These are phyloP conservation scores for Begonia fuchsioides DNA, from an alignment of 306 rosid species.

Conservation along the genomic window DNA sequence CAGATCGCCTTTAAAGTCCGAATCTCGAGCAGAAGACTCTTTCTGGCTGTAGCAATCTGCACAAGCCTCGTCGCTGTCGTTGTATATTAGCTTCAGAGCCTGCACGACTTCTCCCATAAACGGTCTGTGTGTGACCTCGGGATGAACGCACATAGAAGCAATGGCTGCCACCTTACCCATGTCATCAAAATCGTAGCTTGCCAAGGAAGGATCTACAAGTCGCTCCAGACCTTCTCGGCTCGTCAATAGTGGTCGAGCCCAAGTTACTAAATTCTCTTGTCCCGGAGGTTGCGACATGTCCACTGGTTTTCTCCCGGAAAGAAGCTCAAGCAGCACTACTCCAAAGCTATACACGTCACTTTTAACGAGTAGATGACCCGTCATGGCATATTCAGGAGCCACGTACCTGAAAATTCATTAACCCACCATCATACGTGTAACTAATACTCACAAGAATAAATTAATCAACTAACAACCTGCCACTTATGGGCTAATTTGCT, in stretches of 20 bases:
- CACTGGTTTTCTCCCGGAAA: conserved; percentile 85
- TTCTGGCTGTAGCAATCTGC: conserved; percentile 56
- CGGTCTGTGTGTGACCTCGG: conserved; percentile 74
- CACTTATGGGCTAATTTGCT: too few species aligned
- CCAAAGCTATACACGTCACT: conserved; percentile 97
- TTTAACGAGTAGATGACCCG: conserved; percentile 90
- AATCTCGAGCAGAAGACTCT: conserved; percentile 63
- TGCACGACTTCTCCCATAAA: conserved; percentile 99
- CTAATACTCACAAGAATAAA: too few species aligned
- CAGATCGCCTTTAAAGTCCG: conserved; percentile 53
- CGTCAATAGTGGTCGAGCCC: conserved; percentile 74
- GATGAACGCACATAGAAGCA: conserved; percentile 85
- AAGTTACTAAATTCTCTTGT: conserved; percentile 73
- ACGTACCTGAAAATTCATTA: too few species aligned
- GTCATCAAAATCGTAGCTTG: conserved; percentile 60
- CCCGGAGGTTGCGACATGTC: conserved; percentile 82
- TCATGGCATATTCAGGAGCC: conserved; percentile 99
- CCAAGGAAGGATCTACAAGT: conserved; percentile 70
- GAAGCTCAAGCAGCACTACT: conserved; percentile 92
- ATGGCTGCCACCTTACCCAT: conserved; percentile 91
- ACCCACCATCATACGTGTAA: too few species aligned
- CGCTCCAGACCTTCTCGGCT: conserved; percentile 70
- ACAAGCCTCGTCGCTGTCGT: conserved; percentile 53
- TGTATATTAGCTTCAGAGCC: conserved; percentile 82
- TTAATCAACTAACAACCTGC: too few species aligned